These are phyloP conservation scores for Geosmithia flava DNA, from an alignment of 2,329 filamentous ascomycete species.

Conservation along the genomic window DNA sequence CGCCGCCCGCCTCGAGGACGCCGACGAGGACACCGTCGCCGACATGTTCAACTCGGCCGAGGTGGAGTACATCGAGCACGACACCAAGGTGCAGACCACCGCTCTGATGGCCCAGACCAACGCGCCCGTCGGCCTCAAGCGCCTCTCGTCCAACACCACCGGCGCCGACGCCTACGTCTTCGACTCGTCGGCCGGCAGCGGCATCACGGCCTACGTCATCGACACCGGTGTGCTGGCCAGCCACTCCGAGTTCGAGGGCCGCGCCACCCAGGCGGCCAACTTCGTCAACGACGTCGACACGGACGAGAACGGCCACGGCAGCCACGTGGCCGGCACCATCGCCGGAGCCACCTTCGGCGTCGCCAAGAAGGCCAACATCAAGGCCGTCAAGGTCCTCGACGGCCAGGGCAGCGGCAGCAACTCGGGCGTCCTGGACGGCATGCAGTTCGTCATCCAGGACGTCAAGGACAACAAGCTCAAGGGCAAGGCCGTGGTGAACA, in stretches of 20 bases:
- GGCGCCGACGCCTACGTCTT: slow-evolving; percentile 27
- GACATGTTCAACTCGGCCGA: slow-evolving; percentile 33
- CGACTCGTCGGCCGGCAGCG: slow-evolving; percentile 36
- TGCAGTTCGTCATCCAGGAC: slow-evolving; percentile 41
- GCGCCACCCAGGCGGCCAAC: slow-evolving; percentile 40
- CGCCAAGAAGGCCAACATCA: slow-evolving; percentile 41
- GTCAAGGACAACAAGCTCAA: slow-evolving; percentile 23
- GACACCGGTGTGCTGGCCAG: slow-evolving; percentile 49
- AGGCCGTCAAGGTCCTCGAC: slow-evolving; percentile 51
- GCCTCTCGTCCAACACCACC: slow-evolving; percentile 32
- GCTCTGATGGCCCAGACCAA: slow-evolving; percentile 36
- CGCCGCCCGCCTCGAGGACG: slow-evolving; percentile 30
- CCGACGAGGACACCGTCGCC: slow-evolving; percentile 34
- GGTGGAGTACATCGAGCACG: slow-evolving; percentile 42
- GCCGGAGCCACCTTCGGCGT: slow-evolving; percentile 49
- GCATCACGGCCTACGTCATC: slow-evolving; percentile 50
- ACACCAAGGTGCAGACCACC: slow-evolving; percentile 31
- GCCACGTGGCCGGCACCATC: slow-evolving; percentile 51
- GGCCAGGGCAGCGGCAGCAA: slow-evolving; percentile 22
- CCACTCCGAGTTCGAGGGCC: slow-evolving; percentile 44
- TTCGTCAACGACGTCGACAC: slow-evolving; percentile 34
- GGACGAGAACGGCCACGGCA: slow-evolving; percentile 51
- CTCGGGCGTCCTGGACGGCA: slow-evolving; percentile 39
- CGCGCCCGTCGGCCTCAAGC: slow-evolving; percentile 39
- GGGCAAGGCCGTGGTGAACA: slow-evolving; percentile 50